Conservation (phyloP, 2,329 filamentous ascomycete species). For the Davidsoniella neocaledoniae region DNA sequence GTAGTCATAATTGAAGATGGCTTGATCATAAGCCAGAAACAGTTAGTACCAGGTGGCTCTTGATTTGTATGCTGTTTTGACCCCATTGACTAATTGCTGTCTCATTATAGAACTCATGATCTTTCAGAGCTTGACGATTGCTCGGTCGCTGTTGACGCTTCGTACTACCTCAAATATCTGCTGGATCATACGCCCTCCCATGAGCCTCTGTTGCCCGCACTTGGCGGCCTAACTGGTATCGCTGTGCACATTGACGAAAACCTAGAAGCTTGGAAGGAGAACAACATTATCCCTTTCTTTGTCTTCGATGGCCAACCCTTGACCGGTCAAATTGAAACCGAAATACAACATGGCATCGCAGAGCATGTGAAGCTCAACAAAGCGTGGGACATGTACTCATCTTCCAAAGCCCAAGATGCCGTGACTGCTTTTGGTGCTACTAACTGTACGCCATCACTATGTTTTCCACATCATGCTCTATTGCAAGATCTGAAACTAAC, state of each 20-base stretch:
- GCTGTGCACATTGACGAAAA: conserved; percentile 59
- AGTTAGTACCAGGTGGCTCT: conserved; percentile 16
- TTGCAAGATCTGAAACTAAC: background rate
- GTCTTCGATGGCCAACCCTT: conserved; percentile 81
- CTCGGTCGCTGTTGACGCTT: conserved; percentile 72
- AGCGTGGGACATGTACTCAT: conserved; percentile 79
- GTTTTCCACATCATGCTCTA: background rate
- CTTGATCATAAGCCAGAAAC: conserved; percentile 24
- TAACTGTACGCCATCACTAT: conserved; percentile 39
- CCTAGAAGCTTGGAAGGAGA: conserved; percentile 51
- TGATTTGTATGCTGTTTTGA: background rate
- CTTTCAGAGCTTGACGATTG: conserved; percentile 57
- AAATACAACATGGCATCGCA: conserved; percentile 43
- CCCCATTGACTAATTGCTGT: background rate
- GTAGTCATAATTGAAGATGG: conserved; percentile 24
- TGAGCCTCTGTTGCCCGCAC: conserved; percentile 76
- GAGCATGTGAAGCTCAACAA: conserved; percentile 56
- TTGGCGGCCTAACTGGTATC: conserved; percentile 76
- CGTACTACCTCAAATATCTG: conserved; percentile 69
- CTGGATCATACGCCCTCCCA: conserved; percentile 53
- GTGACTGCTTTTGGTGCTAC: conserved; percentile 69
- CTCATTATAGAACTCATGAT: conserved; percentile 34
- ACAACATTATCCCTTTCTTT: conserved; percentile 65
- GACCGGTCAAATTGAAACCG: conserved; percentile 55
- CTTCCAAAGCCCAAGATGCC: conserved; percentile 60